Evolutionary conservation across 1,139 yeast species (phyloP), one percentile per base, ranked within the genome.

Genomic region (Groenewaldozyma sp.): DNA sequence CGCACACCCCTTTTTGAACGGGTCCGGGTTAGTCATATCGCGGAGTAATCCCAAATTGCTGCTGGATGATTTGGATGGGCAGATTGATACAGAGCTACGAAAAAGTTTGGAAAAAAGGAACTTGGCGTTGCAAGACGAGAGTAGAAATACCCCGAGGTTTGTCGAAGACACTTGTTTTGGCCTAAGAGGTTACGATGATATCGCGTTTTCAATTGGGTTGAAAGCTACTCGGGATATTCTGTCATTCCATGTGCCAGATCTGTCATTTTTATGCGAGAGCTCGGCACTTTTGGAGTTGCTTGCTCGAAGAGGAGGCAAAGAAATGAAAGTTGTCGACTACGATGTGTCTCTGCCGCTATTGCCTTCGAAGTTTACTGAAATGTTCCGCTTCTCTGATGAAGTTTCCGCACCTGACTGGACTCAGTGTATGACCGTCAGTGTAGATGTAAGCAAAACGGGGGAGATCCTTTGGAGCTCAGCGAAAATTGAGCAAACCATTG

Each of bases 121-220:
- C 37, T 3, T 5, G 24, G 13, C 9, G 20, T 28, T n/a, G 26
- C 6, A n/a, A 14, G 14, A 20, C 9, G 5, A 13, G n/a, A 29
- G 17, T 17, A 28, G 4, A 10, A 5, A 3, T 13, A 20, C 18
- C 6, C 24, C 2, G 19, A 31, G 19, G 6, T 28, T n/a, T 19
- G 18, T 21, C 21, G 24, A 9, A 11, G 34, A 11, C 11, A 16
- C 21, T 7, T 10, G 29, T 24, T 7, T 4, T 7, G 19, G 10
- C n/a, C 36, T 9, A 32, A 32, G 28, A 14, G 39, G 5, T 34
- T 34, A 16, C 14, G 20, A 28, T 3, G 51, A 50, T 28, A 28
- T 50, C 17, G 53, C 47, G 20, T 34, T 50, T 16, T 47, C 52
- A 1, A 14, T 49, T 11, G 39, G 28, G 28, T 16, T 24, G 17